These are phyloP conservation scores for Diaporthe destruens DNA, from an alignment of 2,329 filamentous ascomycete genomes.

Conservation along the genomic window DNA sequence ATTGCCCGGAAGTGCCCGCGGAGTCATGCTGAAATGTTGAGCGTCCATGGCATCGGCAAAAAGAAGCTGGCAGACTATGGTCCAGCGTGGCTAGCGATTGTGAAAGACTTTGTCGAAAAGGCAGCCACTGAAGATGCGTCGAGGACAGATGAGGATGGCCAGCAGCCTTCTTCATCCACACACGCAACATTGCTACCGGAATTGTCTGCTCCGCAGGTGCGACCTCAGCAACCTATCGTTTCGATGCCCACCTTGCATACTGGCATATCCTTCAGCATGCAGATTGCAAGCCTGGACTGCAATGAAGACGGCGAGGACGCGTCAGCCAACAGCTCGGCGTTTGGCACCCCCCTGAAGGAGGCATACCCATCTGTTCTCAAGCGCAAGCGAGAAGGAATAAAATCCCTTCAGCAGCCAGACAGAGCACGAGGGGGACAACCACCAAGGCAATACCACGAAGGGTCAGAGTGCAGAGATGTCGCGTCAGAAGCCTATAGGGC, in stretches of 20 bases:
- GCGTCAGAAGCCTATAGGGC: neutral
- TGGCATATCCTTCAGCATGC: conserved; percentile 22
- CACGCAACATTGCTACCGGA: neutral
- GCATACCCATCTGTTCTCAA: conserved; percentile 32
- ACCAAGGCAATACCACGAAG: neutral
- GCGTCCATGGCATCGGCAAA: conserved; percentile 29
- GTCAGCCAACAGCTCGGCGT: conserved; percentile 24
- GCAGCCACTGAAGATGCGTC: neutral
- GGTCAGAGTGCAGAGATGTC: neutral
- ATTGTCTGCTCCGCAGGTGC: neutral
- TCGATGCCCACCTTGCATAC: conserved; percentile 15
- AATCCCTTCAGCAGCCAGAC: neutral
- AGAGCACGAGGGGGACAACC: neutral
- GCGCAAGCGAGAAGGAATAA: conserved; percentile 33
- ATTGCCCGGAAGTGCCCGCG: conserved; percentile 30
- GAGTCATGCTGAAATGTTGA: conserved; percentile 12
- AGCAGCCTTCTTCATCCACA: neutral
- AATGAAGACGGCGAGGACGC: neutral
- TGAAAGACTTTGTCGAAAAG: conserved; percentile 8
- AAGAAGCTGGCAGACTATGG: conserved; percentile 23
- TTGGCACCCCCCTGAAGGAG: conserved; percentile 11
- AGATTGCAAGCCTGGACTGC: conserved; percentile 3
- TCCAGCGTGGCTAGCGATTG: conserved; percentile 35
- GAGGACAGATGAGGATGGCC: too few relatives aligned
- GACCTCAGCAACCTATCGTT: neutral